phyloP scores from a whole-genome alignment of 768 basidiomycete genomes.

The Termitomyces sp. region DNA sequence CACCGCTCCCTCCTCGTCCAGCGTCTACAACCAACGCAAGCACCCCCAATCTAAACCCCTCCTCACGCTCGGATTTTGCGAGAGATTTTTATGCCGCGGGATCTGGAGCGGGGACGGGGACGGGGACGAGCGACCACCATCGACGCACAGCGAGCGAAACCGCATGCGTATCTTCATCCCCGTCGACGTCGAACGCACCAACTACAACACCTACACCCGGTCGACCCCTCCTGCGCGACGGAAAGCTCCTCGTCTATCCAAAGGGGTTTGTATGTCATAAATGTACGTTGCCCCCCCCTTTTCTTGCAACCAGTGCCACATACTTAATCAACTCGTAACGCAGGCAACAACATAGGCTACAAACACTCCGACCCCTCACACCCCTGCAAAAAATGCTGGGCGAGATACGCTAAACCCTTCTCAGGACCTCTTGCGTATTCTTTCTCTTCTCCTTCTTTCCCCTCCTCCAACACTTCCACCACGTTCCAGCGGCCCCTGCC shows the following conservation, averaged over 20 bases:
- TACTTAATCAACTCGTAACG: no score
- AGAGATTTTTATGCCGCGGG: conserved; percentile 60
- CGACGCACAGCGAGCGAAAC: no score
- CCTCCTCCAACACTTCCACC: conserved; percentile 8
- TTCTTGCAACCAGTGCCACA: not conserved
- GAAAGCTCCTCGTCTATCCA: conserved; percentile 69
- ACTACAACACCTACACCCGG: conserved; percentile 63
- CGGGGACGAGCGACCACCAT: no score
- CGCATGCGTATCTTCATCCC: not conserved
- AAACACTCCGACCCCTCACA: conserved; percentile 62
- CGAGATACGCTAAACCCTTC: conserved; percentile 60
- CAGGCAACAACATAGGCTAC: conserved; percentile 75
- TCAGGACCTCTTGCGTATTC: conserved; percentile 56
- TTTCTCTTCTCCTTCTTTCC: conserved; percentile 21
- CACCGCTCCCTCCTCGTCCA: conserved; percentile 20
- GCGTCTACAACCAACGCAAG: conserved; percentile 14
- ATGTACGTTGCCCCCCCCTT: conserved; percentile 40
- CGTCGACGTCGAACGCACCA: conserved; percentile 38
- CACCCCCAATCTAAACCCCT: not conserved
- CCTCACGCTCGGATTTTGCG: conserved; percentile 43
- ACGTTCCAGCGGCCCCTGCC: conserved; percentile 39
- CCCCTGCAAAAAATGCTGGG: conserved; percentile 77
- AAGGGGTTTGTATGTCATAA: conserved; percentile 58
- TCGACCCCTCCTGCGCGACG: conserved; percentile 60
- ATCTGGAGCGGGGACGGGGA: conserved; percentile 11